Percentiles rank a stretch among this genome's conserved stretches.
Conservation (phyloP, 2,329 filamentous ascomycete genomes). For the Myriosclerotinia duriaeana region DNA sequence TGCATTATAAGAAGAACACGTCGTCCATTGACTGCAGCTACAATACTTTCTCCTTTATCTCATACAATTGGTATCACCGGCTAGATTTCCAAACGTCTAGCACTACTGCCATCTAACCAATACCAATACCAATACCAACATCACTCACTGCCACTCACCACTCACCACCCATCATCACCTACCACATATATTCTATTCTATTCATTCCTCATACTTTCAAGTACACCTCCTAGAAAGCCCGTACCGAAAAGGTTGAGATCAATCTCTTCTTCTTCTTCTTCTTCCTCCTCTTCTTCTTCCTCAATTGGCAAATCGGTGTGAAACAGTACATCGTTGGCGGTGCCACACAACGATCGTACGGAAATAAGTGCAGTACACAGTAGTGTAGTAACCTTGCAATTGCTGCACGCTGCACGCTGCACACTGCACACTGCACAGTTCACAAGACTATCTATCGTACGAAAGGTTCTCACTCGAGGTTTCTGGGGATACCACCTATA, state of each 20-base stretch:
- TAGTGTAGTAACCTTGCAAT: constrained; percentile 7
- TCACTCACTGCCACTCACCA: background rate
- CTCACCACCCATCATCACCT: background rate
- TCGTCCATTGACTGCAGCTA: constrained; percentile 12
- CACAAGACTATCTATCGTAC: background rate
- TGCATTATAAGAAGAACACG: background rate
- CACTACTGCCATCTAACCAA: background rate
- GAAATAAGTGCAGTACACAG: constrained; percentile 12
- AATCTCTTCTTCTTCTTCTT: background rate
- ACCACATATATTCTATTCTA: background rate
- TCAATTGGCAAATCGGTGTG: background rate
- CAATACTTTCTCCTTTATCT: background rate
- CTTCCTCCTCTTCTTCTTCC: background rate
- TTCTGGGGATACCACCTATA: constrained; percentile 1
- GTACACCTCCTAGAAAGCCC: too few species aligned
- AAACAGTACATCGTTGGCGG: constrained; percentile 16
- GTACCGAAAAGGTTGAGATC: background rate
- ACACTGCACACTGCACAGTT: background rate
- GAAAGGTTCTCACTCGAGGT: background rate
- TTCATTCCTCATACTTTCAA: too few species aligned
- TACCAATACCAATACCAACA: background rate
- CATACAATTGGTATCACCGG: background rate
- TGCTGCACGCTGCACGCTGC: background rate
- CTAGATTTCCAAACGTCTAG: constrained; percentile 11
- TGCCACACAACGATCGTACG: constrained; percentile 17